Base-by-base conservation (phyloP, 2,329 filamentous ascomycete genomes). In the Esteya vermicola region DNA sequence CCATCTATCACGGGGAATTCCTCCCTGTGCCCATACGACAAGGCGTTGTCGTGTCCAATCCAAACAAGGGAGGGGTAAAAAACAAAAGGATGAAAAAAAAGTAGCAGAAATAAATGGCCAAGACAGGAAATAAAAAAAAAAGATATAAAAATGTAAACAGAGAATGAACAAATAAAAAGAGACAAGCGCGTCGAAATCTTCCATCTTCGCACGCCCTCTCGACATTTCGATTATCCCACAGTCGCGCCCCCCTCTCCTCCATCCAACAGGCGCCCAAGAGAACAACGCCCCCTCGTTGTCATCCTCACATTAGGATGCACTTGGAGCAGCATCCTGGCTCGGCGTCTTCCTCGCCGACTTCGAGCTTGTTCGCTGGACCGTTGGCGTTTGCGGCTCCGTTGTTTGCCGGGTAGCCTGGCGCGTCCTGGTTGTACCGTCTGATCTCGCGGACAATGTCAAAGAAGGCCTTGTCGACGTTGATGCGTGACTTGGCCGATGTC, bases 391-490 rank as follows among this genome's bases (percentile, higher is more conserved):
- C 66, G 45, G 70, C 67, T 52, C 74, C 77, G 51, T 80, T 81
- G 46, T 72, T 76, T 43, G 78, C 76, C 33, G 80, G 78, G 62
- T 93, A 85, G 44, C 84, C 85, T 45, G 88, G 86, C 79, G 95
- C 93, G 58, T 96, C 89, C 60, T 91, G 89, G 76, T 98, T 96
- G 67, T 93, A 96, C 64, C 85, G 82, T 64, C 91, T 78, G 57
- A 98, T 98, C 61, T 96, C 91, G 58, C 91, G 82, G 43, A 98
- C 91, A 52, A 96, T 88, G 58, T 96, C 88, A 72, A 89, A 96
- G 67, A 98, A 98, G 41, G 89, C 86, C 64, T 93, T 88, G 64
- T 98, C 91, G 54, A 98, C 91, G 58, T 96, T 95, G 68, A 91
- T 93, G 59, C 89, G 81, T 47, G 88, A 93, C 68, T 96, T 98